These are phyloP conservation scores for Penicillium occitanis DNA, from an alignment of 2,329 filamentous ascomycete genomes.

Conservation along the genomic window DNA sequence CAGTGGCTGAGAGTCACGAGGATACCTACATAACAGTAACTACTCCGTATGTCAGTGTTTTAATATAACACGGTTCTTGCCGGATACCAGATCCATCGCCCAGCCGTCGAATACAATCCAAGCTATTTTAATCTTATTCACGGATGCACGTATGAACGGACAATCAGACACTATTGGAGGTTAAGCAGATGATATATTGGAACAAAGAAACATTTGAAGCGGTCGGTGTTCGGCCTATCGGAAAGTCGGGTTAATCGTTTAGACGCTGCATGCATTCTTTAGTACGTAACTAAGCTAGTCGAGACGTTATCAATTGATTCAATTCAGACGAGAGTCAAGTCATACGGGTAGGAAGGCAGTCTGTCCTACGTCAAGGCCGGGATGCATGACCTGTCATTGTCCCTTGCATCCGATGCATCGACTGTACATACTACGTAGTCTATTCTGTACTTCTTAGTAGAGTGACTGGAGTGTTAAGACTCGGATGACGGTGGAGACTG, in stretches of 20 bases:
- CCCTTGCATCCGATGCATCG: conserved; percentile 7
- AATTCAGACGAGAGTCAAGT: background rate
- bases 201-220: background rate
- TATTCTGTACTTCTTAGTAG: too few species aligned
- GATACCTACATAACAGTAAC: background rate
- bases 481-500: background rate
- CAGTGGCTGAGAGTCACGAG: conserved; percentile 9
- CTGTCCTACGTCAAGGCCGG: background rate
- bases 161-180: background rate
- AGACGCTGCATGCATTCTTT: background rate
- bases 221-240: background rate
- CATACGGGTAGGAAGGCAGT: background rate
- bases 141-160: background rate
- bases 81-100: background rate
- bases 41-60: background rate
- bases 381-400: conserved; percentile 11
- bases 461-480: too few species aligned
- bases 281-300: background rate
- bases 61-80: background rate
- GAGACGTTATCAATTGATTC: background rate
- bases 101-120: background rate
- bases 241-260: background rate
- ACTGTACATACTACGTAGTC: background rate
- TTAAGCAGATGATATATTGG: background rate
- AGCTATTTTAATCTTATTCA: background rate